Evolutionary conservation across 2,329 filamentous ascomycete genomes (phyloP), one percentile per base, ranked within the genome.

Genomic region (Exutisphaerella laricina): DNA sequence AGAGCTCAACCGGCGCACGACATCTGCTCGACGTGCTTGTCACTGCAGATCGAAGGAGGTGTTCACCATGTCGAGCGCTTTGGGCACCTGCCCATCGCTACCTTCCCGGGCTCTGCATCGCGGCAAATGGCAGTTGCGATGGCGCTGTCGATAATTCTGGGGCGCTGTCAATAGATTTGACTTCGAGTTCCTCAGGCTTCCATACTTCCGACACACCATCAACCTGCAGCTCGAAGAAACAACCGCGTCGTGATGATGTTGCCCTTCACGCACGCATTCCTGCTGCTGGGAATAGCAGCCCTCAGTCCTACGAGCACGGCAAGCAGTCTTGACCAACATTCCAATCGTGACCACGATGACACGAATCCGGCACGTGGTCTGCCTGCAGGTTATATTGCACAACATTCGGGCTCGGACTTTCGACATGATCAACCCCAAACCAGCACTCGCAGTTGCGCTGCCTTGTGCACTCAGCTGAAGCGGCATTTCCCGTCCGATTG

Each of bases 381-480:
- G 13, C 18, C 20, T 34, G 32, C 32, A 34, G 14, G 14, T 34
- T 18, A 14, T 14, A 34, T 34, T 34, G 16, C 32, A 34, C 32
- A 20, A 22, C 32, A 21, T 34, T 22, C 32, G 32, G 32, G 12
- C 32, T 34, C 32, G 32, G 17, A 18, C 16, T 34, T 13, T 34
- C 32, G n/a, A 12, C 32, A 34, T 34, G 16, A 34, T 18, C 16
- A 34, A 20, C 16, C 13, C 20, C 32, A 7, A 20, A 18, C 20
- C n/a, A 34, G 16, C 8, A 20, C 10, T 6, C 23, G 23, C 6
- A n/a, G n/a, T n/a, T 34, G 32, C 17, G 32, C 32, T 21, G 32
- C 17, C 32, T 34, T 34, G 32, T 34, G 32, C 32, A 18, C 32
- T 9, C 32, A 34, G 32, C 32, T 34, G 32, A 34, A 34, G 32